Conservation (phyloP, 208 protist genomes). For the Trypanosoma melophagium region DNA sequence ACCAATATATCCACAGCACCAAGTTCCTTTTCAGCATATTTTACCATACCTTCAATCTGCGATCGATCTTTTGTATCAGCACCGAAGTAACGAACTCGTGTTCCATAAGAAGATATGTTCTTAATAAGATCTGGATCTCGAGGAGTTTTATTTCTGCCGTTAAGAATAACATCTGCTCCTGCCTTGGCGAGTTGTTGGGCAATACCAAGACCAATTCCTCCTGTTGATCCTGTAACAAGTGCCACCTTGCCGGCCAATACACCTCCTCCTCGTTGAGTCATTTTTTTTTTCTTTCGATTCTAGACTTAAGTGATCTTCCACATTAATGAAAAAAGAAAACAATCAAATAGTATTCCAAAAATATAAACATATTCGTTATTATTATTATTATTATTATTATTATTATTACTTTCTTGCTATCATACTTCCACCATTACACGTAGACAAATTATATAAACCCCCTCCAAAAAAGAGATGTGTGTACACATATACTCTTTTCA, state of each 20-base stretch:
- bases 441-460: too few relatives aligned
- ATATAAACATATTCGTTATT: too few relatives aligned
- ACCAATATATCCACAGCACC: slow-evolving; percentile 47
- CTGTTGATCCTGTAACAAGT: slow-evolving; percentile 43
- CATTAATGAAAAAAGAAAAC: slow-evolving; percentile 14
- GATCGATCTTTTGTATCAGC: slow-evolving; percentile 26
- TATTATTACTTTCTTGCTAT: too few relatives aligned
- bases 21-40: slow-evolving; percentile 22
- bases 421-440: too few relatives aligned
- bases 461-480: too few relatives aligned
- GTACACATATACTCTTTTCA: too few relatives aligned
- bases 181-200: slow-evolving; percentile 33
- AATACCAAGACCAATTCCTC: slow-evolving; percentile 51
- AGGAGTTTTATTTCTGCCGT: slow-evolving; percentile 12
- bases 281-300: too few relatives aligned
- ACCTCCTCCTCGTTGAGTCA: slow-evolving; percentile 12
- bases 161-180: slow-evolving; percentile 35
- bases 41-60: slow-evolving; percentile 23
- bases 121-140: slow-evolving; percentile 1
- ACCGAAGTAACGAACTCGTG: slow-evolving; percentile 20
- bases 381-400: too few relatives aligned
- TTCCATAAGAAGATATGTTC: slow-evolving; percentile 19
- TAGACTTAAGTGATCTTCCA: too few relatives aligned
- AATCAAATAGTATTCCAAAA: slow-evolving; percentile 11
- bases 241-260: slow-evolving; percentile 29